Base-by-base conservation (phyloP, 2,329 filamentous ascomycete genomes). In the Aspergillus sp. region DNA sequence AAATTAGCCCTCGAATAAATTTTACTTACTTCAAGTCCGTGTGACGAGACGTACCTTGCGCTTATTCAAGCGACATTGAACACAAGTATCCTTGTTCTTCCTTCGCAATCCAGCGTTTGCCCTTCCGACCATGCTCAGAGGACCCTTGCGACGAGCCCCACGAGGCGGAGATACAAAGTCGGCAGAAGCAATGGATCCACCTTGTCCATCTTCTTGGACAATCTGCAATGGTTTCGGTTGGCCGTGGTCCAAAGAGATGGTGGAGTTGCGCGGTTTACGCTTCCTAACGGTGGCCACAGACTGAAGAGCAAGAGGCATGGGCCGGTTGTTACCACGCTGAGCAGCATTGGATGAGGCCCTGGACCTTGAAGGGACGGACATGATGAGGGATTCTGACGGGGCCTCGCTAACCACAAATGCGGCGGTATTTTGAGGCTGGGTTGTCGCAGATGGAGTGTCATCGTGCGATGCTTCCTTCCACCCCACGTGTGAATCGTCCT, bases 11-110 rank as follows among this genome's bases (percentile, higher is more conserved):
- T n/a, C n/a, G n/a, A n/a, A n/a, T n/a, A n/a, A n/a, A n/a, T n/a
- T n/a, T n/a, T n/a, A 19, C 33, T 32, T 19, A 33, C 30, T 27
- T 7, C 8, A 35, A 5, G 34, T 27, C 39, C 4, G 7, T 29
- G 7, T 19, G 7, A n/a, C 30, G 12, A n/a, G 19, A 34, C 52
- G 47, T 52, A 70, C 67, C 62, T 70, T 70, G 51, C 66, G 65
- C 53, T 71, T 71, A 46, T 69, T 69, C 47, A 69, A 47, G 19
- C 67, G 61, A 43, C 68, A 71, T 47, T 69, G 67, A 10, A 71
- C 64, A 54, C 68, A 71, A 5, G 68, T 70, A 42, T 65, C 67
- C 56, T 68, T 70, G 46, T 71, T 68, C 54, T 69, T 70, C 33
- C 68, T 59, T 37, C 67, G 62, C 49, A 69, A 38, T 13, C 67